Percentiles rank a stretch among this genome's conserved stretches.
Conservation (phyloP, 352 stramenopile genomes). For the Achlya hypogyna region DNA sequence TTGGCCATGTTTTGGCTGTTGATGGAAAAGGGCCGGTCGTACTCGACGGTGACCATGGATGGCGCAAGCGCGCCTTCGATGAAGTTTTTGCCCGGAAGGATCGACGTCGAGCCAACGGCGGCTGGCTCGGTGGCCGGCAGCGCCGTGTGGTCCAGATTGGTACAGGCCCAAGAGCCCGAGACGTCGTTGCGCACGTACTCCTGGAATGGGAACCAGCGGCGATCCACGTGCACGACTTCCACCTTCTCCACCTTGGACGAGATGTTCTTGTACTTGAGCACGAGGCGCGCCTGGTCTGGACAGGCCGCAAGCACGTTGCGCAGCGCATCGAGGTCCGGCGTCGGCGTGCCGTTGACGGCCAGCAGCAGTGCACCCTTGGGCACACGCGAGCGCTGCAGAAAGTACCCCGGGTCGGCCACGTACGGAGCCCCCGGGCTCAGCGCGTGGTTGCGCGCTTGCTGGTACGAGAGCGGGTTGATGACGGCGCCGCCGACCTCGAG, state of each 20-base stretch:
- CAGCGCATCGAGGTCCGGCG: conserved; percentile 74
- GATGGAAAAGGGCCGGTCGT: conserved; percentile 76
- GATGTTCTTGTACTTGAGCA: conserved; percentile 77
- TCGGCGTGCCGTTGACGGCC: conserved; percentile 77
- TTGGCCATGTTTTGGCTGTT: conserved; percentile 81
- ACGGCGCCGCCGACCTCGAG: conserved; percentile 82
- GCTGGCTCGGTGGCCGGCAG: not conserved
- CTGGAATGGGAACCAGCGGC: conserved; percentile 87
- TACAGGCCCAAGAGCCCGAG: conserved; percentile 68
- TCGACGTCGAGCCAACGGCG: conserved; percentile 62
- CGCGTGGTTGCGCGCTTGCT: conserved; percentile 82
- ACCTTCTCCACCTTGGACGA: conserved; percentile 71
- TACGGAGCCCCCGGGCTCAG: conserved; percentile 61
- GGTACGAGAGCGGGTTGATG: conserved; percentile 85
- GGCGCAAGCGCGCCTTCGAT: conserved; percentile 72
- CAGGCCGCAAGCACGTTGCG: conserved; percentile 70
- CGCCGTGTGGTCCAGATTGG: conserved; percentile 30
- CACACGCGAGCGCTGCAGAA: conserved; percentile 82
- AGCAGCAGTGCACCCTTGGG: conserved; percentile 77
- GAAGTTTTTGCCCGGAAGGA: conserved; percentile 68
- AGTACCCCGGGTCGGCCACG: conserved; percentile 82
- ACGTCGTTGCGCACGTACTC: conserved; percentile 72
- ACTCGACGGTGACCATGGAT: conserved; percentile 80
- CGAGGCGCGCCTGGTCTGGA: conserved; percentile 67
- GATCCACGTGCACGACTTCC: conserved; percentile 81